Evolutionary conservation across 495 filamentous ascomycete species (phyloP), one percentile per base, ranked within the genome.

Genomic region (Daldinia grandis): DNA sequence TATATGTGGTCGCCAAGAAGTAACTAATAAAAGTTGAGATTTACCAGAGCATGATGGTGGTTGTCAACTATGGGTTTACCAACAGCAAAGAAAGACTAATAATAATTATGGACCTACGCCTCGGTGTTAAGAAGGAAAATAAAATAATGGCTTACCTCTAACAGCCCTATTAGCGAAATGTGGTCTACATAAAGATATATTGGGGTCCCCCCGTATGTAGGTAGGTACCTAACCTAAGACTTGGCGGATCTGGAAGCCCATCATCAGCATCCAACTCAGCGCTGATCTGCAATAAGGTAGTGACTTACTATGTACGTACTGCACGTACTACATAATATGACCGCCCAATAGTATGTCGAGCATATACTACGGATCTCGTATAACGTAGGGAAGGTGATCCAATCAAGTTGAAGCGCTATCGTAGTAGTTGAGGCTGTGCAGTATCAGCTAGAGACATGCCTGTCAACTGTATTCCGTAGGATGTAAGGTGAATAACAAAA

Each of bases 361-460:
- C 6, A 33, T 57, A n/a, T 28, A 28, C 14, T 33, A 27, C 5
- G 57, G 42, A 69, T 64, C 67, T 62, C 62, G 68, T 70, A 62
- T 58, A 49, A 35, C 19, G 19, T 4, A 47, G 42, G 31, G 54
- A 37, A 14, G 30, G 10, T 17, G 5, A 9, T 27, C 67, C 61
- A 69, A 69, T 69, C 9, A 42, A 17, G 61, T 58, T 38, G 33
- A 58, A 51, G 49, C 33, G 51, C 54, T 54, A 40, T 62, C 30
- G 21, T 58, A 57, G 37, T 19, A 30, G 27, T 44, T 50, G 42
- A 71, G 62, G 68, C 68, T 66, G 62, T 65, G 62, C 61, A 58
- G 35, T 47, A 49, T 62, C 57, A 71, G 40, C 62, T 25, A 55
- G 15, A 38, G 57, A 51, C 27, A 35, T 65, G 33, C 54, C 44